phyloP scores from a whole-genome alignment of 2,329 filamentous ascomycete species.

The Berkeleyomyces rouxiae region DNA sequence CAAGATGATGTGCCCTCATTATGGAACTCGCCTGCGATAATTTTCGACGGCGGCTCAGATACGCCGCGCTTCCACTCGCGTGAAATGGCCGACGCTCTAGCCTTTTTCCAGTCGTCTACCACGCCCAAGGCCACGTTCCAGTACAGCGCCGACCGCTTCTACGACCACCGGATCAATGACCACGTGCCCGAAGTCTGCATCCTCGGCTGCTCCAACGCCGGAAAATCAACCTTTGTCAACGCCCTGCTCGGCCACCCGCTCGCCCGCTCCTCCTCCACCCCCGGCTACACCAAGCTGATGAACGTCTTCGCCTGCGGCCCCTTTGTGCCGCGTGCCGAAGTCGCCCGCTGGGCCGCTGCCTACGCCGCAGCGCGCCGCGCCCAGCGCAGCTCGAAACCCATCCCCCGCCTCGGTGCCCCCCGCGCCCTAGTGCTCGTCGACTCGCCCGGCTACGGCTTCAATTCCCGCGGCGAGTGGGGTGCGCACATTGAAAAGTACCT shows the following conservation, averaged over 20 bases:
- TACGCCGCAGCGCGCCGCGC: background rate
- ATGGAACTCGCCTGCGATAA: conserved; percentile 7
- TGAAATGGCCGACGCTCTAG: conserved; percentile 1
- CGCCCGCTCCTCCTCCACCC: conserved; percentile 32
- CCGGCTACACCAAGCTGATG: conserved; percentile 37
- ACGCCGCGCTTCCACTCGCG: background rate
- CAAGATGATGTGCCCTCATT: background rate
- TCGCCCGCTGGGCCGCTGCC: background rate
- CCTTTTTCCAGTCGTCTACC: conserved; percentile 3
- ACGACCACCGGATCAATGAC: conserved; percentile 34
- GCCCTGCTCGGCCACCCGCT: conserved; percentile 44
- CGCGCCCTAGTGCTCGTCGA: conserved; percentile 32
- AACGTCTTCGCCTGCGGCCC: conserved; percentile 40
- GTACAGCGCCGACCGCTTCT: conserved; percentile 33
- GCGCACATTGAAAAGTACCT: conserved; percentile 35
- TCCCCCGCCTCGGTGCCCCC: conserved; percentile 22
- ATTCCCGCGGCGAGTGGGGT: conserved; percentile 34
- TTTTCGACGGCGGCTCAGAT: conserved; percentile 1
- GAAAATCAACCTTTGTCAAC: conserved; percentile 80
- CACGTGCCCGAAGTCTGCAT: conserved; percentile 50
- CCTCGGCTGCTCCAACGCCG: conserved; percentile 75
- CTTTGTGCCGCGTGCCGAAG: conserved; percentile 15
- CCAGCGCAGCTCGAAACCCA: conserved; percentile 2
- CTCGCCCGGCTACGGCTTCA: conserved; percentile 34
- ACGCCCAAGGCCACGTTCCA: conserved; percentile 24